Conservation (phyloP, 208 protist genomes). For the Acanthamoeba polyphaga region DNA sequence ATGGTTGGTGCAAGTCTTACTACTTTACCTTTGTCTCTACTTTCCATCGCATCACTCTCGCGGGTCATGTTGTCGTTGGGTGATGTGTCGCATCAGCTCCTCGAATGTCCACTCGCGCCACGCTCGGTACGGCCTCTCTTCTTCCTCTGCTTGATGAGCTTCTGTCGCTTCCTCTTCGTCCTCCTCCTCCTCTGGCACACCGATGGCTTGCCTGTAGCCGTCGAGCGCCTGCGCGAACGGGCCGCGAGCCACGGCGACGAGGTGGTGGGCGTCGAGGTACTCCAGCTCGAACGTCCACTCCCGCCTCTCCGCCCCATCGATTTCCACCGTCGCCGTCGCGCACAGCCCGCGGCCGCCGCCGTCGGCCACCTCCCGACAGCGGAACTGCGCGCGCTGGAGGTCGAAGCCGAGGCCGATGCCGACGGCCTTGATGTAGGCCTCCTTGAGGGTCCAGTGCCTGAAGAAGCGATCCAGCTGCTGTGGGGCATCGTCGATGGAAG, state of each 20-base stretch:
- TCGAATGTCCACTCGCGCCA: slow-evolving; percentile 55
- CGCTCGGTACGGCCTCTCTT: background rate
- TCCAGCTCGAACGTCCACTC: slow-evolving; percentile 71
- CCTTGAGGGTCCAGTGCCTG: slow-evolving; percentile 67
- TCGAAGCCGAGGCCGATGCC: slow-evolving; percentile 59
- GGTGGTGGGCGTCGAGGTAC: slow-evolving; percentile 8
- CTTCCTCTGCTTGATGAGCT: background rate
- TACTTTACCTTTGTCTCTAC: background rate
- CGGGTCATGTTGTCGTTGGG: background rate
- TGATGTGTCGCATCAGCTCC: slow-evolving; percentile 5
- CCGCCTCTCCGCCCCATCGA: slow-evolving; percentile 17
- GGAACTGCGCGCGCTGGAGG: slow-evolving; percentile 63
- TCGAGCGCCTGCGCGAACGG: slow-evolving; percentile 56
- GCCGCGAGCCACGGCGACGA: slow-evolving; percentile 59
- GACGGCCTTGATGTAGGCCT: slow-evolving; percentile 74
- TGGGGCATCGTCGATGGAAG: background rate
- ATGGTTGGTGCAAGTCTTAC: background rate
- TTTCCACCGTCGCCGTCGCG: background rate
- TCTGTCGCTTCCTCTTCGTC: background rate
- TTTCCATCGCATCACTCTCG: background rate
- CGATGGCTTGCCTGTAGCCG: background rate
- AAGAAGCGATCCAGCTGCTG: slow-evolving; percentile 16
- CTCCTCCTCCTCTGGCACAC: background rate
- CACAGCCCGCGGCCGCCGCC: background rate
- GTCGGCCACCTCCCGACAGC: background rate